Percentiles rank a stretch among this genome's conserved stretches.
phyloP scores from a whole-genome alignment of 306 rosid species.

The Cucumis sativus region DNA sequence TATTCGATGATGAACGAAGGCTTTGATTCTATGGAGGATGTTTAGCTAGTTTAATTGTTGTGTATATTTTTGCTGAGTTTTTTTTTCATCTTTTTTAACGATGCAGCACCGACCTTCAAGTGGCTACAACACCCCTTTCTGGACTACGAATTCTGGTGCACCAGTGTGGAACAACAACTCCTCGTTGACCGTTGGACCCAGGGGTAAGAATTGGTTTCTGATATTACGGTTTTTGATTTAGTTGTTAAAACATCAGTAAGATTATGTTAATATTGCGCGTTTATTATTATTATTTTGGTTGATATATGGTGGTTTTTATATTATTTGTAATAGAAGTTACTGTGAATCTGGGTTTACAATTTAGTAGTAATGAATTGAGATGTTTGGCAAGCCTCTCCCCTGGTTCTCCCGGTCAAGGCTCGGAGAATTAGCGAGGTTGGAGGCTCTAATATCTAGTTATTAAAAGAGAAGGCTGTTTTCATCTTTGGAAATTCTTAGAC shows the following conservation, averaged over 20 bases:
- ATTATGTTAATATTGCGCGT: not conserved
- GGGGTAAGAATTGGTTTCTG: conserved; percentile 26
- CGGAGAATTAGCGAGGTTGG: not conserved
- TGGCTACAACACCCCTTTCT: conserved; percentile 46
- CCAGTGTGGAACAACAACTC: conserved; percentile 59
- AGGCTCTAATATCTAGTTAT: not conserved
- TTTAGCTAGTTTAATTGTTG: not conserved
- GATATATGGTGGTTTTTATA: too few relatives aligned
- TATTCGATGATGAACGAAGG: not conserved
- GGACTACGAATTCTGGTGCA: conserved; percentile 64
- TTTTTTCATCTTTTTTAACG: not conserved
- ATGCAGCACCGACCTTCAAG: conserved; percentile 57
- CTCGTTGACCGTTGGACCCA: conserved; percentile 44
- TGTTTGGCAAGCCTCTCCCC: not conserved
- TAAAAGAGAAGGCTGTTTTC: not conserved
- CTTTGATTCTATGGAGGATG: not conserved
- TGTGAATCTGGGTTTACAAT: not conserved
- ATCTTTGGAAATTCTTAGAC: not conserved
- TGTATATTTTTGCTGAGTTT: not conserved
- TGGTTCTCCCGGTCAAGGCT: not conserved
- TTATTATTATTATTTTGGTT: not conserved
- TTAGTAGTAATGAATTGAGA: not conserved
- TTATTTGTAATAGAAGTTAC: not conserved
- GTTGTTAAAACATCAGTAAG: not conserved
- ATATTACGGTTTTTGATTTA: not conserved